Evolutionary conservation across 805 yeast species (phyloP).

Genomic region (Yamadazyma takamatsuzukensis): DNA sequence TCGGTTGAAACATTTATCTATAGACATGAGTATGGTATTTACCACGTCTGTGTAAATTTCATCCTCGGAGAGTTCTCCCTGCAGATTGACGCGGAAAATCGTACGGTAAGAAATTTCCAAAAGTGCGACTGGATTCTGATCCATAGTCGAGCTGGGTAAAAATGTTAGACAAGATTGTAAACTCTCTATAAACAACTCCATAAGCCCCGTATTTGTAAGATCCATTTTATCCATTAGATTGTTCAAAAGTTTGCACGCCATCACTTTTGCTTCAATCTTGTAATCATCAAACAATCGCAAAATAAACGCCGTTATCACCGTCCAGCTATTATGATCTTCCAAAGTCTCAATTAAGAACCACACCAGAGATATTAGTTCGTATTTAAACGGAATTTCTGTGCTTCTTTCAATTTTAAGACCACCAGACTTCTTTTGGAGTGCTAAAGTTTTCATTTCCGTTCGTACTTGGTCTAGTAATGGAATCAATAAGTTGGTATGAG

Average conservation of each 20-base stretch:
- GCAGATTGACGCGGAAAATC: conserved; percentile 5
- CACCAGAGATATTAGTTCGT: conserved; percentile 22
- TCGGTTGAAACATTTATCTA: conserved; percentile 13
- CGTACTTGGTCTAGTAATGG: conserved; percentile 2
- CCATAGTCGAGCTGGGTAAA: conserved; percentile 21
- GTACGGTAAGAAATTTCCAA: conserved; percentile 21
- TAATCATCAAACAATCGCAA: conserved; percentile 34
- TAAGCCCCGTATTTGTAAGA: conserved; percentile 22
- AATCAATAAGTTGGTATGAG: background rate
- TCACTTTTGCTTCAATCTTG: conserved; percentile 23
- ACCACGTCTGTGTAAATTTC: conserved; percentile 20
- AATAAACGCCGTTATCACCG: conserved; percentile 27
- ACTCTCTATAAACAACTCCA: conserved; percentile 22
- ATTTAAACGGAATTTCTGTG: background rate
- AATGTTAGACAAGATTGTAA: conserved; percentile 21
- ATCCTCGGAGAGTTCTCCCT: too few species aligned
- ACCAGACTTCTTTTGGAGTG: background rate
- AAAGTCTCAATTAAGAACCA: conserved; percentile 15
- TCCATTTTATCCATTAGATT: background rate
- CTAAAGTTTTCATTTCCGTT: conserved; percentile 2
- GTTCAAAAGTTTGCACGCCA: conserved; percentile 13
- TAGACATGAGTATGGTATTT: conserved; percentile 14
- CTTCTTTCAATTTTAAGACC: conserved; percentile 1
- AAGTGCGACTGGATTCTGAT: conserved; percentile 16
- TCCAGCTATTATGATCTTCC: conserved; percentile 17